A percentile compares a stretch with the other conserved stretches of the same genome.
phyloP scores from a whole-genome alignment of 139 green algal species.

The Auxenochlorella pyrenoidosa region DNA sequence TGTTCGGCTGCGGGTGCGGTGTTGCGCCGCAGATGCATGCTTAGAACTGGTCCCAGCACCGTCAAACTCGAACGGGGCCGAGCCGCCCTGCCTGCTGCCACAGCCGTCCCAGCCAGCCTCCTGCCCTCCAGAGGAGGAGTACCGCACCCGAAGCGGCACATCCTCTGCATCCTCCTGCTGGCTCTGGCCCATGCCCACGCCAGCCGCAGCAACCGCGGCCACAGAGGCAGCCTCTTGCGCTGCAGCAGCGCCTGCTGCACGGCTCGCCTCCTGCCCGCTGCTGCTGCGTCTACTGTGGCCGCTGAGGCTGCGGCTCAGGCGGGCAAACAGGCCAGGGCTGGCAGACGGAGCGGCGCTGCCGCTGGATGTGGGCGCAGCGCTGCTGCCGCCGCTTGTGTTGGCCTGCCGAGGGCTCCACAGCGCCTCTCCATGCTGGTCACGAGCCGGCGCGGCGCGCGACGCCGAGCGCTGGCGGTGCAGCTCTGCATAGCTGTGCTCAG shows the following conservation, averaged over 20 bases:
- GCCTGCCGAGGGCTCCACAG: neutral
- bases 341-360: too few relatives aligned
- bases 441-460: neutral
- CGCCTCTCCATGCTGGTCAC: neutral
- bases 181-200: neutral
- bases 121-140: neutral
- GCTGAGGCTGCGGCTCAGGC: slow-evolving; percentile 9
- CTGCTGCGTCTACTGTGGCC: neutral
- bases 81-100: neutral
- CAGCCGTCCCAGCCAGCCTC: neutral
- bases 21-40: neutral
- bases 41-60: neutral
- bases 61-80: neutral
- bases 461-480: neutral
- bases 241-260: neutral
- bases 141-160: neutral
- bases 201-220: neutral
- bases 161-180: neutral
- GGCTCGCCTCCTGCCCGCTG: neutral
- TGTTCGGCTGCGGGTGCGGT: neutral
- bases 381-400: neutral
- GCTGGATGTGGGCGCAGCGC: neutral
- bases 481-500: neutral
- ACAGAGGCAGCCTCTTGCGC: neutral
- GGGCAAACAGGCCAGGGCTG: slow-evolving; percentile 11